These are phyloP conservation scores for Clarireedia hainanense DNA, from an alignment of 2,329 filamentous ascomycete species.

Conservation along the genomic window DNA sequence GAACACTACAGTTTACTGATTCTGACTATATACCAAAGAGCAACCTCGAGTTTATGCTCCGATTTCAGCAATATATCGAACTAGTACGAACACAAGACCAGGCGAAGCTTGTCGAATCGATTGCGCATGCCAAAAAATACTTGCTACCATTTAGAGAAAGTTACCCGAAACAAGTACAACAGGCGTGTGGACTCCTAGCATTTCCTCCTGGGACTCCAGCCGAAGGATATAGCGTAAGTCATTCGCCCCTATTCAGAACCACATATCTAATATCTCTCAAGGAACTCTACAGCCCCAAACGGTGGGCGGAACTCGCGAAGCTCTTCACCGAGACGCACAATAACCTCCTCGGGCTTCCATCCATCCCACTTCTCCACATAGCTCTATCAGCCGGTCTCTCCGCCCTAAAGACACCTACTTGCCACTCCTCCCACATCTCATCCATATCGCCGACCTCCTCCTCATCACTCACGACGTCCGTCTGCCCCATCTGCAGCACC, in stretches of 20 bases:
- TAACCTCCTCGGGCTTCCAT: slow-evolving; percentile 72
- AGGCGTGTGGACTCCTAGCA: slow-evolving; percentile 74
- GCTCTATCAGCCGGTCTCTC: slow-evolving; percentile 87
- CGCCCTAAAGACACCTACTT: slow-evolving; percentile 90
- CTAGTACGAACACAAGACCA: slow-evolving; percentile 62
- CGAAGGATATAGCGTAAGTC: slow-evolving; percentile 42
- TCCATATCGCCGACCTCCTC: slow-evolving; percentile 27
- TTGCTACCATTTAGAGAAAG: slow-evolving; percentile 62
- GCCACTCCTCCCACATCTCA: slow-evolving; percentile 51
- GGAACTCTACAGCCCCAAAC: slow-evolving; percentile 63
- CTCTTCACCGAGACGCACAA: slow-evolving; percentile 85
- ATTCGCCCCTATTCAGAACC: neutral
- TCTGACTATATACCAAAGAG: slow-evolving; percentile 39
- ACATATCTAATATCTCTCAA: slow-evolving; percentile 26
- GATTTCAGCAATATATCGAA: slow-evolving; percentile 92
- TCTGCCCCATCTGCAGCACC: slow-evolving; percentile 93
- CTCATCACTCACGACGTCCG: slow-evolving; percentile 43
- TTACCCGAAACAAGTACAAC: slow-evolving; percentile 60
- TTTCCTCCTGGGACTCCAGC: slow-evolving; percentile 54
- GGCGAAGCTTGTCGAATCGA: slow-evolving; percentile 65
- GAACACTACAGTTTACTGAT: neutral
- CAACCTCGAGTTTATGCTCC: slow-evolving; percentile 85
- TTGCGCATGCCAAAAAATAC: slow-evolving; percentile 74
- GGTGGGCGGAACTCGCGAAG: slow-evolving; percentile 70
- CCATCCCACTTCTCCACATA: slow-evolving; percentile 78